Base-by-base conservation (phyloP, 805 yeast species). In the Metahyphopichia silvanorum region DNA sequence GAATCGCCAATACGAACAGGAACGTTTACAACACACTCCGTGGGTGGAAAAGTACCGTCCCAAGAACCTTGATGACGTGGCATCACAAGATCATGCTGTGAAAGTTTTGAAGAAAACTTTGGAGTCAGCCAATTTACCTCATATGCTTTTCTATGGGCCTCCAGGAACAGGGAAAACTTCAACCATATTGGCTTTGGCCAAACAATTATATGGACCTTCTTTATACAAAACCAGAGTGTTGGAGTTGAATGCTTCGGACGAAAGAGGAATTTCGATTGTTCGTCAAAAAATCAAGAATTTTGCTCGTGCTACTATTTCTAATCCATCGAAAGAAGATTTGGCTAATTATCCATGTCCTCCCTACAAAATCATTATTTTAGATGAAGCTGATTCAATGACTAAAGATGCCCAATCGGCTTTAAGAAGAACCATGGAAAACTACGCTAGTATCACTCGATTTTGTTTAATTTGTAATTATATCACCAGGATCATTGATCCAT, bases 41-140 rank as follows among this genome's bases (percentile, higher is more conserved):
- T 87, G 96, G 96, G 95, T 88, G 14, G 96, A 87, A 55, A 87
- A 87, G 69, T 85, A 85, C 44, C 86, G 99, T 44, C 99, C 99
- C 10, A 82, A 78, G 53, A 77, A 74, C 28, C 69, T 93, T 24
- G 85, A 79, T 46, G 98, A 93, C 44, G 87, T 93, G 13, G 71
- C 96, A 4, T 86, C 98, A 0, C 99, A 93, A 54, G 91, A 82
- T 31, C 88, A 86, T 45, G 88, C 98, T 0, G 86, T 91, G 8
- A 76, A 74, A 14, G 91, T 93, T 19, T 66, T 93, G 39, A 82
- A 84, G 55, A 79, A 80, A 51, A 84, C 96, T 1, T 57, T 93
- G 13, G 70, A 77, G 36, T 76, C 91, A 9, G 83, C 89, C 18
- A 93, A 91, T 54, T 63, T 86, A 34, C 97, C 98, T 3, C 96